These are phyloP conservation scores for Aspergillus viridinutans DNA, from an alignment of 2,329 filamentous ascomycete species.

Conservation along the genomic window DNA sequence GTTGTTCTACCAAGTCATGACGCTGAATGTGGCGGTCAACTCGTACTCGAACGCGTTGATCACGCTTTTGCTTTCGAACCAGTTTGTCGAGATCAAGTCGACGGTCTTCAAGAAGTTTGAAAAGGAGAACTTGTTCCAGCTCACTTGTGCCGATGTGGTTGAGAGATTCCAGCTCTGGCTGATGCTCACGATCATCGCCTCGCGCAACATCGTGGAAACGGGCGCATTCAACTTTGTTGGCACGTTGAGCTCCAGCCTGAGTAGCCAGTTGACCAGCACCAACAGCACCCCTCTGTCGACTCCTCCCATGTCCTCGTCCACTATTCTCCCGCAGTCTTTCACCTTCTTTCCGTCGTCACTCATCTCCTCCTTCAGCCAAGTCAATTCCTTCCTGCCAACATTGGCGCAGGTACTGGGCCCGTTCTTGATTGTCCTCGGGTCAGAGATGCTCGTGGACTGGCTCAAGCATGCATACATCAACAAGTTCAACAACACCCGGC, in stretches of 20 bases:
- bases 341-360: constrained; percentile 64
- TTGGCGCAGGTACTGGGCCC: constrained; percentile 81
- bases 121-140: constrained; percentile 94
- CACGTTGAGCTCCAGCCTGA: constrained; percentile 31
- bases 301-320: constrained; percentile 55
- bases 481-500: constrained; percentile 97
- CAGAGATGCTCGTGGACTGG: constrained; percentile 95
- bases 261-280: constrained; percentile 30
- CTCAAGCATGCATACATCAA: constrained; percentile 97
- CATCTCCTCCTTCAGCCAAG: constrained; percentile 40
- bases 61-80: constrained; percentile 89
- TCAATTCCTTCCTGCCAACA: constrained; percentile 41
- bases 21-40: constrained; percentile 95
- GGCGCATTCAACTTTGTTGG: constrained; percentile 66
- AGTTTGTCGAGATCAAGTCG: constrained; percentile 98
- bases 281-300: constrained; percentile 52
- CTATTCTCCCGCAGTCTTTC: constrained; percentile 84
- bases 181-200: constrained; percentile 92
- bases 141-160: constrained; percentile 94
- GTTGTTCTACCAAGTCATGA: constrained; percentile 96
- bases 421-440: constrained; percentile 88
- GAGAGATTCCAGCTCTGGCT: constrained; percentile 97
- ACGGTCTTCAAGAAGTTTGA: constrained; percentile 99
- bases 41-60: constrained; percentile 95
- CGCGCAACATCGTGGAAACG: constrained; percentile 93